Percentiles rank a stretch among this genome's conserved stretches.
Evolutionary conservation across 768 basidiomycete species (phyloP).

Genomic region (Hypholoma sublateritium): DNA sequence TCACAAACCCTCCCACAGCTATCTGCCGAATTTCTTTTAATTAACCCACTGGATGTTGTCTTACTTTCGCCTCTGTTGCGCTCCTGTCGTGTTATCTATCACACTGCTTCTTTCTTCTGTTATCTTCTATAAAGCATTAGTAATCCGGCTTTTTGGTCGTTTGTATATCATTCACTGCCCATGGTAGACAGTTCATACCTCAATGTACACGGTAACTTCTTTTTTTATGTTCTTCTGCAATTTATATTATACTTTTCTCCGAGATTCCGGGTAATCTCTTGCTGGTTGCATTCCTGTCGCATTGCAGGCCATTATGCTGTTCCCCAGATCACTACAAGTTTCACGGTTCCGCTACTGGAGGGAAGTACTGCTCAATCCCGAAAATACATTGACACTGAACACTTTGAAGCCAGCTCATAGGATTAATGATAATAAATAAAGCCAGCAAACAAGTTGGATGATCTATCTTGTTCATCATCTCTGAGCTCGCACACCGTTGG

Average conservation of each 20-base stretch:
- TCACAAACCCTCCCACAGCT: not conserved
- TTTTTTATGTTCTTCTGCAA: not conserved
- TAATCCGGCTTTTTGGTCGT: conserved; percentile 11
- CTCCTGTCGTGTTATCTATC: conserved; percentile 1
- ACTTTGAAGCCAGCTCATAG: no score
- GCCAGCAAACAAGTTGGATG: no score
- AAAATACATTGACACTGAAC: no score
- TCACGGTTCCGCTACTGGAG: no score
- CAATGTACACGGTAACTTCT: not conserved
- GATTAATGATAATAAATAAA: no score
- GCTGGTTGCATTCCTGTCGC: not conserved
- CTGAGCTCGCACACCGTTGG: no score
- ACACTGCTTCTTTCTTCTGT: not conserved
- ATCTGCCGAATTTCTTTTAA: not conserved
- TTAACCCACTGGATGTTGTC: not conserved
- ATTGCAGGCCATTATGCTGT: not conserved
- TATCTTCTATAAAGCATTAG: not conserved
- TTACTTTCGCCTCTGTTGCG: not conserved
- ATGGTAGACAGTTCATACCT: conserved; percentile 1
- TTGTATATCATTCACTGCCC: not conserved
- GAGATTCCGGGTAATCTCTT: not conserved
- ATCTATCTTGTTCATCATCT: no score
- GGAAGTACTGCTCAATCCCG: no score
- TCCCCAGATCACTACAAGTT: no score
- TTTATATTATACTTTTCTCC: not conserved